phyloP scores from a whole-genome alignment of 2,329 filamentous ascomycete species.

The Colletotrichum melonis region DNA sequence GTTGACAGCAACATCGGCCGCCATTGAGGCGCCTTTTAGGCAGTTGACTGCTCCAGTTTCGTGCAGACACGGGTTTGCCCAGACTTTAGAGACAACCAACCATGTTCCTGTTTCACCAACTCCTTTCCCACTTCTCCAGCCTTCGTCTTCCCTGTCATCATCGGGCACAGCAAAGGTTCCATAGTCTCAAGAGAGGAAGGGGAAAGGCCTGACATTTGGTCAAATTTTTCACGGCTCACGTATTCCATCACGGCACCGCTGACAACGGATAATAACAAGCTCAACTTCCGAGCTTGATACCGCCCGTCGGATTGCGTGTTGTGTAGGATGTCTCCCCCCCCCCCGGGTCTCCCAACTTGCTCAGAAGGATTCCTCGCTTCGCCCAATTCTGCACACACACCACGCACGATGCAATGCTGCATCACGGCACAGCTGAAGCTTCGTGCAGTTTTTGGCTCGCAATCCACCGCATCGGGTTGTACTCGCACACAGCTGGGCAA shows the following conservation, averaged over 20 bases:
- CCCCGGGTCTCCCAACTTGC: background rate
- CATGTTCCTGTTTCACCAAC: background rate
- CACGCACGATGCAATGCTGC: slow-evolving; percentile 8
- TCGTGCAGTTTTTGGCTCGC: background rate
- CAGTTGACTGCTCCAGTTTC: slow-evolving; percentile 23
- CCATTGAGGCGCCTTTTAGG: background rate
- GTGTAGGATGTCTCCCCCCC: background rate
- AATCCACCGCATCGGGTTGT: slow-evolving; percentile 20
- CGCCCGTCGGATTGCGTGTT: background rate
- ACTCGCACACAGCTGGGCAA: background rate
- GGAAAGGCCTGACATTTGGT: background rate
- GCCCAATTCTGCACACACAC: background rate
- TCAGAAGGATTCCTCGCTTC: background rate
- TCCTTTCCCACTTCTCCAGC: background rate
- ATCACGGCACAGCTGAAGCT: slow-evolving; percentile 10
- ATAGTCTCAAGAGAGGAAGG: background rate
- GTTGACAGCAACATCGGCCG: slow-evolving; percentile 24
- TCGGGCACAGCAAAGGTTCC: background rate
- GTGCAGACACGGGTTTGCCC: slow-evolving; percentile 35
- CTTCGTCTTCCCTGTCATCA: background rate
- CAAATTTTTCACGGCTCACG: background rate
- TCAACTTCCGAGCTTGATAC: slow-evolving; percentile 7
- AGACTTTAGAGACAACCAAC: slow-evolving; percentile 21
- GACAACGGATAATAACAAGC: background rate
- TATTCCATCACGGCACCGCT: background rate